Evolutionary conservation across 2,329 filamentous ascomycete species (phyloP).

Genomic region (Cytospora piceicola): DNA sequence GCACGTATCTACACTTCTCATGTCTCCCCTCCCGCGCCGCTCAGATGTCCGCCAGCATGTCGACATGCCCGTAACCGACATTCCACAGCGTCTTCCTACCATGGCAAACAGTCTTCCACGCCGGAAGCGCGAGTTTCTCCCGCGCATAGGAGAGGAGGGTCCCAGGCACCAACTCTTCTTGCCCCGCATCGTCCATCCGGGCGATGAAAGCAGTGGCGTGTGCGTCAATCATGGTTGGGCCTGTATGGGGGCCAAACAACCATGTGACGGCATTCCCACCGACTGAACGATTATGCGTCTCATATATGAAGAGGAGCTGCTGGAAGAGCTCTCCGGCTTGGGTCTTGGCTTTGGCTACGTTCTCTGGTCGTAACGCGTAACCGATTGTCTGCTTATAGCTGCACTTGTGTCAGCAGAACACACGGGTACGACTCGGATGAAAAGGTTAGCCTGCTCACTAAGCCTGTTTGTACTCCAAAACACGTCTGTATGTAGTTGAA

Average conservation of each 20-base stretch:
- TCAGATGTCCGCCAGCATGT: constrained; percentile 6
- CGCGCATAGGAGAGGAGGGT: constrained; percentile 28
- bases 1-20: not conserved
- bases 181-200: constrained; percentile 27
- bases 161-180: constrained; percentile 28
- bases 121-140: constrained; percentile 3
- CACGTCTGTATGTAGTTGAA: constrained; percentile 13
- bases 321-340: constrained; percentile 18
- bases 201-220: constrained; percentile 15
- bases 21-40: not conserved
- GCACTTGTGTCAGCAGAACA: constrained; percentile 21
- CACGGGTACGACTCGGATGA: not conserved
- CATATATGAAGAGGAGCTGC: constrained; percentile 1
- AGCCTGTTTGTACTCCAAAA: constrained; percentile 18
- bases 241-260: constrained; percentile 17
- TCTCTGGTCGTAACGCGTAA: constrained; percentile 15
- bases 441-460: constrained; percentile 1
- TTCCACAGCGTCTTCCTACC: constrained; percentile 30
- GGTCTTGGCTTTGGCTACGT: constrained; percentile 13
- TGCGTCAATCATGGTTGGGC: constrained; percentile 20
- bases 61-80: constrained; percentile 7
- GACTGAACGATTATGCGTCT: not conserved
- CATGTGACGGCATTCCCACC: constrained; percentile 6
- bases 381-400: constrained; percentile 22
- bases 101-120: constrained; percentile 28